A percentile compares a stretch with the other conserved stretches of the same genome.
phyloP scores from a whole-genome alignment of 192 early-diverging fungal species.

The Cetraspora pellucida region DNA sequence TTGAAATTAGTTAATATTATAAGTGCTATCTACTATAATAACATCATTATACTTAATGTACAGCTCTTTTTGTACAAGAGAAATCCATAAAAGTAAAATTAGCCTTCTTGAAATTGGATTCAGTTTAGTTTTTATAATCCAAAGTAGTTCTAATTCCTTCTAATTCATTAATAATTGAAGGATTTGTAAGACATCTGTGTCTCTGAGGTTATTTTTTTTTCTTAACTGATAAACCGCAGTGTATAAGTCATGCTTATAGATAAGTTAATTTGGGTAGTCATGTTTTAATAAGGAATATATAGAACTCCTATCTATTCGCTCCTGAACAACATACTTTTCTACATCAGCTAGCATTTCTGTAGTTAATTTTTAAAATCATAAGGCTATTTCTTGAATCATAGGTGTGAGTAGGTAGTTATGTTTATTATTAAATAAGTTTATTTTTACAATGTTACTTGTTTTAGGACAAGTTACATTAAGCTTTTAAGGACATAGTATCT shows the following conservation, averaged over 20 bases:
- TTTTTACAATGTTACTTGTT: neutral
- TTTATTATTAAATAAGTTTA: neutral
- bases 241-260: neutral
- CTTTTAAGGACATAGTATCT: neutral
- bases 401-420: neutral
- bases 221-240: neutral
- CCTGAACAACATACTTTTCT: neutral
- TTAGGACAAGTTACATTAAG: neutral
- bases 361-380: neutral
- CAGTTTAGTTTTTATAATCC: neutral
- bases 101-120: neutral
- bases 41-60: neutral
- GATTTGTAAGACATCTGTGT: neutral
- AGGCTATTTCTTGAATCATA: neutral
- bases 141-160: neutral
- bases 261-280: neutral
- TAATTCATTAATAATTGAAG: neutral
- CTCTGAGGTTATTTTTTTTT: neutral
- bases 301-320: neutral
- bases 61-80: neutral
- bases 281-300: neutral
- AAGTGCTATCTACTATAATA: conserved; percentile 2
- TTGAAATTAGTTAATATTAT: neutral
- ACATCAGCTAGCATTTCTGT: neutral
- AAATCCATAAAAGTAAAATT: neutral